phyloP scores from a whole-genome alignment of 495 filamentous ascomycete genomes.

The Delitschia confertaspora region DNA sequence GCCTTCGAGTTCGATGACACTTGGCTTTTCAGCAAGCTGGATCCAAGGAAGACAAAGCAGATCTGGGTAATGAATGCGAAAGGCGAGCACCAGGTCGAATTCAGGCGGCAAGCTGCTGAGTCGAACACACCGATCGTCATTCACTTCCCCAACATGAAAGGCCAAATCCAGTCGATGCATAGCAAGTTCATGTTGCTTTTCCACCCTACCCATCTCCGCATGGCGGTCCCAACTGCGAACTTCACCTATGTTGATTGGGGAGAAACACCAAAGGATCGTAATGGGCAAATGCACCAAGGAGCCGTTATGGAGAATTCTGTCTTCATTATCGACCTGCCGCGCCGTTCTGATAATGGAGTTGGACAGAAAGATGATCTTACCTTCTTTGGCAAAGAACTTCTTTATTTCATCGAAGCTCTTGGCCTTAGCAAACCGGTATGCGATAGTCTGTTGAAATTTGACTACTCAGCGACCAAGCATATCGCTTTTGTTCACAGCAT shows the following conservation, averaged over 20 bases:
- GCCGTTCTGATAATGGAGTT: conserved; percentile 32
- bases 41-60: conserved; percentile 46
- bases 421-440: conserved; percentile 54
- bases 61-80: conserved; percentile 63
- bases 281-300: conserved; percentile 1
- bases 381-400: conserved; percentile 59
- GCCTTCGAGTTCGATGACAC: conserved; percentile 78
- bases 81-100: conserved; percentile 25
- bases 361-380: conserved; percentile 38
- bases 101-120: conserved; percentile 38
- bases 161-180: conserved; percentile 65
- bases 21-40: conserved; percentile 59
- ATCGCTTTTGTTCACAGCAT: conserved; percentile 79
- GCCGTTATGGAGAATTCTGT: conserved; percentile 39
- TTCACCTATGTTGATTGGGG: conserved; percentile 79
- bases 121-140: conserved; percentile 48
- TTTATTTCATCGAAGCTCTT: conserved; percentile 60
- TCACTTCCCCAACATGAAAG: conserved; percentile 71
- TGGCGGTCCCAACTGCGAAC: conserved; percentile 77
- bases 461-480: conserved; percentile 58
- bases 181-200: conserved; percentile 82
- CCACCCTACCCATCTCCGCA: conserved; percentile 55
- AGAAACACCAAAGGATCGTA: conserved; percentile 53
- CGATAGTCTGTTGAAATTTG: conserved; percentile 55
- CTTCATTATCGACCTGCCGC: conserved; percentile 79